Conservation (phyloP, 345 rosid species). For the Syzygium jambos region DNA sequence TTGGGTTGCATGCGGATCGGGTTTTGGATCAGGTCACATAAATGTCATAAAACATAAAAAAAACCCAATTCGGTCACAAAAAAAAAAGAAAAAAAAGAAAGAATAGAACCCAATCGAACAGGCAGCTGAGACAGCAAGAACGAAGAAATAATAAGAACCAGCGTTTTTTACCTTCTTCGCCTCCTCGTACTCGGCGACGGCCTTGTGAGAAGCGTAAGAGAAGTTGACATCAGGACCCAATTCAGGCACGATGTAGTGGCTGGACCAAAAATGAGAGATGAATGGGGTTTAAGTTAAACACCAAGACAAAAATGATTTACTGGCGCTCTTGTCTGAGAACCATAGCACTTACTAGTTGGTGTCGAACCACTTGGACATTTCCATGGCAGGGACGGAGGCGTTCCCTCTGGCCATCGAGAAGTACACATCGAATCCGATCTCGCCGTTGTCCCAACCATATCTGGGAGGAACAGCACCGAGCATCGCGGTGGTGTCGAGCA, state of each 20-base stretch:
- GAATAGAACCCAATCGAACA: no score
- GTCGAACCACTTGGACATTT: constrained; percentile 99
- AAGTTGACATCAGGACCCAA: constrained; percentile 87
- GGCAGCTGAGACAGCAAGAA: neutral
- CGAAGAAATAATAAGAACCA: neutral
- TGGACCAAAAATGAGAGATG: constrained; percentile 10
- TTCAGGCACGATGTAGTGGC: constrained; percentile 94
- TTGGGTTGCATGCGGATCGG: no score
- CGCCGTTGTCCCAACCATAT: constrained; percentile 62
- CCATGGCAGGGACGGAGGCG: constrained; percentile 89
- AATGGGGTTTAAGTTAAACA: neutral
- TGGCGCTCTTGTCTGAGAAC: neutral
- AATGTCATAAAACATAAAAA: no score
- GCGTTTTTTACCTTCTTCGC: constrained; percentile 73
- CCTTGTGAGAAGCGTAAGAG: constrained; percentile 92
- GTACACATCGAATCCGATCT: constrained; percentile 69
- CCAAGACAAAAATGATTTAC: no score
- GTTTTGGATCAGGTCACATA: no score
- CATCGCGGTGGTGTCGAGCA: constrained; percentile 86
- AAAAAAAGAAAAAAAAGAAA: no score
- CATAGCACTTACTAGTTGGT: constrained; percentile 81
- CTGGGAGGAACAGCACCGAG: constrained; percentile 90
- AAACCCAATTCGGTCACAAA: no score
- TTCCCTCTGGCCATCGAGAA: constrained; percentile 98
- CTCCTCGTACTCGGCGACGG: constrained; percentile 82